phyloP scores from a whole-genome alignment of 768 basidiomycete genomes.

The Tricholoma sp. region DNA sequence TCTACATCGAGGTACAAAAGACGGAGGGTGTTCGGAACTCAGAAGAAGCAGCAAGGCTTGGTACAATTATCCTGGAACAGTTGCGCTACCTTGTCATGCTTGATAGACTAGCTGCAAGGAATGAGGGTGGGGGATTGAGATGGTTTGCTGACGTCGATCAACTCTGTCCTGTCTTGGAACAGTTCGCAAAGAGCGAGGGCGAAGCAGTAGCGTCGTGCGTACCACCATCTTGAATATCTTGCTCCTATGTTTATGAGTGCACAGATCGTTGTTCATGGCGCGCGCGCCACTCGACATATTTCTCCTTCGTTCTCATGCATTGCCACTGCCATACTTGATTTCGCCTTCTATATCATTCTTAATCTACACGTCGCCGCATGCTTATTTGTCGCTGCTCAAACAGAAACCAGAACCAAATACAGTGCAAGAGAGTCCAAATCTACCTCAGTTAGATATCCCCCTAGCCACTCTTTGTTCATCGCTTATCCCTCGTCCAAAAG shows the following conservation, averaged over 20 bases:
- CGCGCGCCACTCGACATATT: slow-evolving; percentile 66
- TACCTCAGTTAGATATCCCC: slow-evolving; percentile 49
- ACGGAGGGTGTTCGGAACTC: slow-evolving; percentile 44
- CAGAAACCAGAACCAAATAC: slow-evolving; percentile 16
- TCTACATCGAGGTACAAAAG: slow-evolving; percentile 56
- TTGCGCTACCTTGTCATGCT: slow-evolving; percentile 68
- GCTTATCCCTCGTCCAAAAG: slow-evolving; percentile 37
- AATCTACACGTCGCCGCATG: slow-evolving; percentile 60
- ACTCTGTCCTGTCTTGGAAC: slow-evolving; percentile 43
- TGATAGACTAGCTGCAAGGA: slow-evolving; percentile 59
- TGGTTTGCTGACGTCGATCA: slow-evolving; percentile 73
- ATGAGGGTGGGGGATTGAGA: slow-evolving; percentile 57
- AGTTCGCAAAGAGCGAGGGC: slow-evolving; percentile 50
- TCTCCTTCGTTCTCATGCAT: slow-evolving; percentile 56
- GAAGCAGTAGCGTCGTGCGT: slow-evolving; percentile 49
- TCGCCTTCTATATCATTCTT: slow-evolving; percentile 71
- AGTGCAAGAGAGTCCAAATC: slow-evolving; percentile 14
- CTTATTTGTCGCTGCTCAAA: slow-evolving; percentile 60
- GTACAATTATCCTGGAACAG: slow-evolving; percentile 45
- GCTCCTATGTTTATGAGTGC: slow-evolving; percentile 1
- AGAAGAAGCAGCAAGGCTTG: slow-evolving; percentile 45
- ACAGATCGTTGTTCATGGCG: slow-evolving; percentile 33
- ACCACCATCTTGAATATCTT: neutral
- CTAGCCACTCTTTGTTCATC: slow-evolving; percentile 40
- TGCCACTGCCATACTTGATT: slow-evolving; percentile 70